Evolutionary conservation across 345 rosid genomes (phyloP), one percentile per base, ranked within the genome.

Genomic region (Pseudoturritis turrita): DNA sequence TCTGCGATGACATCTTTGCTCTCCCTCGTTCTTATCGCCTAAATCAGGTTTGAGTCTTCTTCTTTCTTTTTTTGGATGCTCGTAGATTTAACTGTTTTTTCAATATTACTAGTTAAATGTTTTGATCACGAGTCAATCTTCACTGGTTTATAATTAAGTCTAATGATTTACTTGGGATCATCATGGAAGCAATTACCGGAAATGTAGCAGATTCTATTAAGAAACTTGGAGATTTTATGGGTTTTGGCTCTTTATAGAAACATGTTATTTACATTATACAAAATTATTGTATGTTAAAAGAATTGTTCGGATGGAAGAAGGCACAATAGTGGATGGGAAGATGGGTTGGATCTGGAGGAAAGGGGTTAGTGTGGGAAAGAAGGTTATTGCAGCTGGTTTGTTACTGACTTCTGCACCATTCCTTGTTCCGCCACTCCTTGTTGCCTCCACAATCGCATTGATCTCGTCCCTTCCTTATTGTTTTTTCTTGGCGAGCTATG

Each of bases 361-460:
- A 68, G 84, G 90, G 13, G 15, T 87, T 29, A 58, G 53, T 15
- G 15, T 86, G 46, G 89, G 89, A 17, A 91, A 76, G 88, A 89
- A 73, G 75, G 33, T 94, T 64, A 71, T 89, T 76, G 74, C 84
- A 49, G 61, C 84, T 3, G 85, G 86, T 28, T 61, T 86, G 52
- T 76, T 84, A 14, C 13, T 89, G n/a, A 59, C 88, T 56, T 84
- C 85, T 19, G 87, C 84, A 10, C 87, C 96, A 2, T 2, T 91
- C 46, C 29, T 94, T 57, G 72, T 91, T 78, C 97, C 97, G 10
- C 80, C 96, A 1, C 84, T 94, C 17, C 18, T 83, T 54, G 88
- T 80, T 57, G 68, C 86, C 11, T 86, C 90, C 0, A 71, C 82
- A 3, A 64, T 91, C 1, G 91, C 95, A 12, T 45, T 90, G 41